Evolutionary conservation across 2,329 filamentous ascomycete species (phyloP), one percentile per base, ranked within the genome.

Genomic region (Pyrenophora seminiperda): DNA sequence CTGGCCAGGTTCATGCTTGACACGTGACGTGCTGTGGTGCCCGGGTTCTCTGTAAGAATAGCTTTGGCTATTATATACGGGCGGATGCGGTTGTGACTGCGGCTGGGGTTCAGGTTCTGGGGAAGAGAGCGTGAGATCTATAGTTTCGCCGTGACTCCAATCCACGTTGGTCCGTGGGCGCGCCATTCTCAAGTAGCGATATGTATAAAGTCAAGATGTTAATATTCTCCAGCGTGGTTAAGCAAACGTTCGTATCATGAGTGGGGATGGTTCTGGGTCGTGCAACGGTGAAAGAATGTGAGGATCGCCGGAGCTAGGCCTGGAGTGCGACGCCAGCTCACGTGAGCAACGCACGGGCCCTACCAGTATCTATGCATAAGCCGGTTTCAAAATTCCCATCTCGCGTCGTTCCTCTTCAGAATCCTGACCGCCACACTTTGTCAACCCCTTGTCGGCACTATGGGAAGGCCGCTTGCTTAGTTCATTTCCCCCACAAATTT

Each of bases 71-170:
- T 60, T 59, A 30, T 29, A 54, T n/a, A 33, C 31, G 11, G 40
- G 47, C 9, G 19, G 19, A 20, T 20, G 61, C 22, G 46, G 37
- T 24, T 41, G 53, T 24, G 19, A 22, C 31, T 55, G 54, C 18
- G 36, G 41, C 40, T 41, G 41, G 18, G 43, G 38, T 32, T 46
- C 42, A 3, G 61, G 61, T 36, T 65, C 63, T 5, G 63, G 63
- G 4, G 62, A 65, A 32, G 64, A 53, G 14, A 47, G 61, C 3
- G 65, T 67, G 10, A 67, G 53, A 42, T 67, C 63, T 17, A 67
- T 66, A 3, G 63, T 27, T 27, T 27, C 24, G 10, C 22, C 53
- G 15, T 66, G 58, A 10, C 57, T 22, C 7, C 47, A 36, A 22
- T 47, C 30, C 30, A 19, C 30, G n/a, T 47, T 27, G 41, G 32